Evolutionary conservation across 2,329 filamentous ascomycete genomes (phyloP), one percentile per base, ranked within the genome.

Genomic region (Epicoccum sorghinum): DNA sequence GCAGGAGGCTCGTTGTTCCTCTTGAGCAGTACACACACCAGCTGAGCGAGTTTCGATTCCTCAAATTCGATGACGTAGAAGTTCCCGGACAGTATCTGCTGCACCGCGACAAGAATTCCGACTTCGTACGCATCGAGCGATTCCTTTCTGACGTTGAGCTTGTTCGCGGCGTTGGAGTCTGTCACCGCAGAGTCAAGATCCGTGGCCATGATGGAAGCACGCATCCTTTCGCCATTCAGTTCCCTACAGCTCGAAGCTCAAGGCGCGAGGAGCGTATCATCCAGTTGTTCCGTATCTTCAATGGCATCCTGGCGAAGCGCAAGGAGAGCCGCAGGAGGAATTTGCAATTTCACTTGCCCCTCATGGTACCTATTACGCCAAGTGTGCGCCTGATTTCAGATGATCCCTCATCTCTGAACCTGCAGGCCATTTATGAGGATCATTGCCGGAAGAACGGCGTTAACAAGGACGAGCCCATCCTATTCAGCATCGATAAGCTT

Each of bases 41-140:
- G 69, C 84, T 99, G 38, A 96, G 91, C 77, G 95, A 98, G 71
- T 99, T 99, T 82, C 85, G 91, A 35, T 99, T 96, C 80, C 88
- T 95, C 73, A 98, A 97, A 75, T 97, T 99, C 64, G 95, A 99
- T 69, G 96, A 99, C 67, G 93, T 99, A 10, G 95, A 99, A 76
- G 87, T 99, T 32, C 96, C 96, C 3, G 95, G 95, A 0, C 95
- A 99, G 73, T 99, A 99, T 74, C 80, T 97, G 59, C 88, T 96
- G 71, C 95, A 97, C 78, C 96, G 95, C 75, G 96, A 99, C 69
- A 99, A 98, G 84, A 99, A 99, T 74, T 92, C 96, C 67, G 95
- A 99, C 74, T 99, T 99, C 72, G 89, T 99, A 62, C 89, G 93
- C 40, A 98, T 99, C 62, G 96, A 99, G 74, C 89, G 93, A 23